These are phyloP conservation scores for Psophocarpus tetragonolobus DNA, from an alignment of 306 rosid genomes.

Conservation along the genomic window DNA sequence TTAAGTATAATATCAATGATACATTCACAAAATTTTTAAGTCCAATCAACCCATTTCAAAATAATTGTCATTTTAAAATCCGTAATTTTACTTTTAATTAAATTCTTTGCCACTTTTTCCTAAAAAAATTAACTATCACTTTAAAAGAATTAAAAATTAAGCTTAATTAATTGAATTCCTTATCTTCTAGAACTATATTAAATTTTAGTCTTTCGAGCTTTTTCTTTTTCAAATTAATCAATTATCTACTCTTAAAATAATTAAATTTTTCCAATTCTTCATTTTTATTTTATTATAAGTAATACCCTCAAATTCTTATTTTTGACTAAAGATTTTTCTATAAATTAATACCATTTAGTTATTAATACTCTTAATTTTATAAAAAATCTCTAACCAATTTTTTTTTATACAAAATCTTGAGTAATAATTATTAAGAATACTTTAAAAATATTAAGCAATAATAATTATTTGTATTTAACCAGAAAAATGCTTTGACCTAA, in stretches of 20 bases:
- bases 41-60: background rate
- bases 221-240: background rate
- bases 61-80: background rate
- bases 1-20: background rate
- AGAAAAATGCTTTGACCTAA: background rate
- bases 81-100: no score
- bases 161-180: no score
- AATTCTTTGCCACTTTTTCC: no score
- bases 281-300: no score
- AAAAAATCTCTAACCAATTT: no score
- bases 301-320: no score
- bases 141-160: no score
- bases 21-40: background rate
- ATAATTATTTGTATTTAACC: background rate
- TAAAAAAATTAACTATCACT: no score
- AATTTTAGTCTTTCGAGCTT: background rate
- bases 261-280: background rate
- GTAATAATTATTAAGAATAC: background rate
- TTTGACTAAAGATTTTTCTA: no score
- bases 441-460: background rate
- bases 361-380: background rate
- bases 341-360: no score
- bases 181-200: background rate
- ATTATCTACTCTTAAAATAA: background rate
- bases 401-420: background rate